Evolutionary conservation across 140 eudicot species (phyloP), one percentile per base, ranked within the genome.

Genomic region (Flaveria floridana): DNA sequence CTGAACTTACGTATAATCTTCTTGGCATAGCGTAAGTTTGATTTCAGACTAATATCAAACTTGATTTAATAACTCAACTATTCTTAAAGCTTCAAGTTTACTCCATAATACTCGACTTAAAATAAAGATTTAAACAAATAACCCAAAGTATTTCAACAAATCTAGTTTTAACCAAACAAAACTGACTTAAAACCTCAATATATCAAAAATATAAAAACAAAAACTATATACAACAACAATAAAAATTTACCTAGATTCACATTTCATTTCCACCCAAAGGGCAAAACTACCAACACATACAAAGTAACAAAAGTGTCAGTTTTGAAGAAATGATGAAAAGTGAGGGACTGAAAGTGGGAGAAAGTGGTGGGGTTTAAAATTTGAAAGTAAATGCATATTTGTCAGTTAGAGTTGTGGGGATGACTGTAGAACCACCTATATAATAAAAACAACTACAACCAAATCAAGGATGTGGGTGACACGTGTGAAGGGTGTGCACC

Each of bases 331-430:
- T 5, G 30, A 2, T 30, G 12, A 73, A 56, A 73, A 66, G 15
- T 56, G 70, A 73, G 34, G 79, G 79, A 68, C 64, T 18, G 51
- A 46, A 77, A 68, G 58, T 30, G 68, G 16, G 53, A 57, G 81
- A 77, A 58, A 68, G 50, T 73, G 65, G 50, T 25, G 74, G 76
- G 70, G 75, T 73, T 73, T 7, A 66, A 67, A 67, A 0, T 79
- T 79, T 67, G 79, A 79, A 73, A 65, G 44, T 15, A 79, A 73
- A 79, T 64, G 69, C 70, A 65, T 37, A 73, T 6, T 73, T 79
- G 83, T 79, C 83, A 79, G 79, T 72, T 72, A 73, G 71, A 73
- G 65, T 73, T 78, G 83, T 73, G 79, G 83, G 57, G 76, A 61
- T 79, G 76, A 73, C 83, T 73, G 79, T 79, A 3, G 83, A 73